Evolutionary conservation across 768 basidiomycete species (phyloP), one percentile per base, ranked within the genome.

Genomic region (Rhizopogon sp.): DNA sequence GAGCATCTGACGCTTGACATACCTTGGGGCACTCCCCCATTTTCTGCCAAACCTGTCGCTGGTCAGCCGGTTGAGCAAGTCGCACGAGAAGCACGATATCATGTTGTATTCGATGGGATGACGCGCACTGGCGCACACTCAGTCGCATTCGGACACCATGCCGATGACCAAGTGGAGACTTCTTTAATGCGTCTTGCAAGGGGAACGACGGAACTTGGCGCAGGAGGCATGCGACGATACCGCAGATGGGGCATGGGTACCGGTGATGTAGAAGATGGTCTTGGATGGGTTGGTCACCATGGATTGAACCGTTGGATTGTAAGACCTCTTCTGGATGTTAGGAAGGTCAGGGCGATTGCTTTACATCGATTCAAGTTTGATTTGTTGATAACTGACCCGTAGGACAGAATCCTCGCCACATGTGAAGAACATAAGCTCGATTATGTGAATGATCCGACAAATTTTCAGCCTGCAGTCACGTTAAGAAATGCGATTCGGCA

Each of bases 91-190:
- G 85, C 81, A 31, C 81, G 91, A 20, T 84, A 84, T 59, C 70
- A 72, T 44, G 50, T 76, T 9, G 59, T 89, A 39, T 79, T 82
- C 54, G 54, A 71, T n/a, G 68, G 63, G 0, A 79, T 89, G 79
- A 63, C 65, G 5, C 56, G 58, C 1, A 56, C 66, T 0, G 62
- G 73, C 1, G 66, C 75, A 3, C 59, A 73, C 14, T 64, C 76
- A 13, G 64, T 91, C 52, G 86, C 85, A 1, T 77, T 85, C 47
- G 91, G 80, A 0, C 91, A 93, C 60, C 91, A 93, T 63, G 78
- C 79, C 3, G 89, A 93, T 63, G 91, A 93, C 64, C 89, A 93
- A 64, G 78, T 92, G 9, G 91, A 93, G 66, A 93, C 91, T 0
- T 77, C 83, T 31, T 70, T 93, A 50, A 83, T 91, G 76, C 81